Evolutionary conservation across 768 basidiomycete genomes (phyloP).

Genomic region (Russula vinacea): DNA sequence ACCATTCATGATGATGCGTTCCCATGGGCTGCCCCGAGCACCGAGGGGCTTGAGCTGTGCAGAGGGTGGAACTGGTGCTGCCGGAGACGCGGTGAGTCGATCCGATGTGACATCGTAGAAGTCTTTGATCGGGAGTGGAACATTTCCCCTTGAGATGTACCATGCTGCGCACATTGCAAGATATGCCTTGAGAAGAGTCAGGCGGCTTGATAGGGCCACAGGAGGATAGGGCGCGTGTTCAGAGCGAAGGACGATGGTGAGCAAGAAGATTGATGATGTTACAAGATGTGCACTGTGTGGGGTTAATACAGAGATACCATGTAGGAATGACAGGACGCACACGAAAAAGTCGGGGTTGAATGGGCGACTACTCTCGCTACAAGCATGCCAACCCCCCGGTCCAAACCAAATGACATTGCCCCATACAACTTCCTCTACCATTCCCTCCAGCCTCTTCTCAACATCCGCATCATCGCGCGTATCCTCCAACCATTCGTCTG

Average conservation of each 20-base stretch:
- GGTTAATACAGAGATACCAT: background rate
- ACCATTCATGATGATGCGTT: conserved; percentile 50
- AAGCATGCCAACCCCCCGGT: conserved; percentile 48
- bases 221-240: conserved; percentile 26
- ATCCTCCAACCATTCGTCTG: conserved; percentile 21
- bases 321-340: conserved; percentile 41
- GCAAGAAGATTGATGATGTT: conserved; percentile 62
- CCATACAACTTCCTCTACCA: conserved; percentile 65
- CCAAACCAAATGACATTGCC: conserved; percentile 53
- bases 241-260: conserved; percentile 45
- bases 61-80: conserved; percentile 30
- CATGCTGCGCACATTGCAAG: conserved; percentile 48
- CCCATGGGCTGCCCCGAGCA: conserved; percentile 45
- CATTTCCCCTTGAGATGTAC: conserved; percentile 59
- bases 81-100: conserved; percentile 31
- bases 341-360: conserved; percentile 60
- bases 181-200: conserved; percentile 56
- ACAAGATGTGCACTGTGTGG: conserved; percentile 57
- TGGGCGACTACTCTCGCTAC: conserved; percentile 30
- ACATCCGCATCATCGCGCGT: conserved; percentile 24
- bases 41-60: conserved; percentile 16
- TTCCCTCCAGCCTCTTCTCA: conserved; percentile 43
- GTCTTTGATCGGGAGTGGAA: conserved; percentile 45
- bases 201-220: conserved; percentile 43
- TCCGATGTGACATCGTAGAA: conserved; percentile 42